Evolutionary conservation across 129 eudicot species (phyloP).

Genomic region (Pittosporum tobira): DNA sequence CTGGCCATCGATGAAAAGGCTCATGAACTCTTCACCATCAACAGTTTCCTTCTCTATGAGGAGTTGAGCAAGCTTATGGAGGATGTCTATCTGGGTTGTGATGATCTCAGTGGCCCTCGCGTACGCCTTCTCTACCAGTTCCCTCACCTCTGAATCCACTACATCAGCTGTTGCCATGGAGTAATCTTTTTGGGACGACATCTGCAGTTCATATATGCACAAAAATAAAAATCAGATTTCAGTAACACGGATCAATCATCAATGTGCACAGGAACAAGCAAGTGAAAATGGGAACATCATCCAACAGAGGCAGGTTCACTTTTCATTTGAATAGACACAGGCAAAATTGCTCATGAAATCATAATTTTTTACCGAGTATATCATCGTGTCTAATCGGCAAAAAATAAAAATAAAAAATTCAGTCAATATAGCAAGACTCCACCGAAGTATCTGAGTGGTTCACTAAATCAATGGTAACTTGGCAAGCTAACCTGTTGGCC

Average conservation of each 20-base stretch:
- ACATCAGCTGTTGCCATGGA: slow-evolving; percentile 99
- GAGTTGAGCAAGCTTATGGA: slow-evolving; percentile 86
- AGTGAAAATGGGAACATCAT: too few relatives aligned
- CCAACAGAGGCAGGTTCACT: background rate
- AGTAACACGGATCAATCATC: background rate
- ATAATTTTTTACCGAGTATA: too few relatives aligned
- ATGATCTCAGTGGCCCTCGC: slow-evolving; percentile 65
- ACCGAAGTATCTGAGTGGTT: background rate
- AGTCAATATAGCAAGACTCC: too few relatives aligned
- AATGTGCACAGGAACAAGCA: background rate
- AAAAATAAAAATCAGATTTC: too few relatives aligned
- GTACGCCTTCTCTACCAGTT: slow-evolving; percentile 79
- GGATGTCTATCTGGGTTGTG: slow-evolving; percentile 75
- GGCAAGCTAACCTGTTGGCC: slow-evolving; percentile 65
- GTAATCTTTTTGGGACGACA: slow-evolving; percentile 94
- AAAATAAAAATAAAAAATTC: too few relatives aligned
- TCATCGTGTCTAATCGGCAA: too few relatives aligned
- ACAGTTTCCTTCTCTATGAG: slow-evolving; percentile 95
- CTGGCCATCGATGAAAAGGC: slow-evolving; percentile 97
- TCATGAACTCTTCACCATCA: slow-evolving; percentile 98
- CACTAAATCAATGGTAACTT: too few relatives aligned
- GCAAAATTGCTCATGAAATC: too few relatives aligned
- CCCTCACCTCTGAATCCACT: slow-evolving; percentile 87
- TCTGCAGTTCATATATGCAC: slow-evolving; percentile 35
- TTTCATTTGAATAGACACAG: too few relatives aligned